Evolutionary conservation across 768 basidiomycete genomes (phyloP), one percentile per base, ranked within the genome.

Genomic region (Boletus rubroflammeus): DNA sequence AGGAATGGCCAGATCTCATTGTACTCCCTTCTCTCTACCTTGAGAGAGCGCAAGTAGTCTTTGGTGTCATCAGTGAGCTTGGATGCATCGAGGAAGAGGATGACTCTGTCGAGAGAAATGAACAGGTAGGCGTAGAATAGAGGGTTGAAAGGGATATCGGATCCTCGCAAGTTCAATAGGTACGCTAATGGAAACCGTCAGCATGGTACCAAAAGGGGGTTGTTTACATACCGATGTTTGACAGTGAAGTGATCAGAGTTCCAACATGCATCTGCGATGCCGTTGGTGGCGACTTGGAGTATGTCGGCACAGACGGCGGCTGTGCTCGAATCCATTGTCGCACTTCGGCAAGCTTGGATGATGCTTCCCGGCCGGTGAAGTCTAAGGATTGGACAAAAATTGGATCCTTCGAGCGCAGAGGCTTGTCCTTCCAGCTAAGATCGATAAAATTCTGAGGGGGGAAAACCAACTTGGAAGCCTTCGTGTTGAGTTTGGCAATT

Each of bases 101-200:
- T 75, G 6, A 81, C 76, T n/a, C 67, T 69, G 13, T 84, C 75
- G 9, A 81, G 66, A 4, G 84, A 79, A 38, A 98, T 77, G 62
- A 86, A 90, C 19, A 95, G 72, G 66, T 96, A 98, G 0, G 89
- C 81, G 48, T 88, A 89, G 75, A 97, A 96, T 9, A 98, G 81
- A 0, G 96, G 96, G 66, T 92, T 94, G 76, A 84, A 91, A 0
- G 92, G 91, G 44, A 98, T 86, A 63, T 98, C 95, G 3, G 82
- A 80, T 34, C 94, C 95, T 46, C 96, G 87, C 50, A 95, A 74
- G 65, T 98, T 98, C 32, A 98, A 76, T 3, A 90, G 63, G 75
- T 92, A 97, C 0, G 96, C 96, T 83, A 72, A 29, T 23, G 42
- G 31, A 31, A 48, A 35, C 31, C 62, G 45, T 55, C 31, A 59